Base-by-base conservation (phyloP, 257 asterid species). In the Capsicum baccatum region DNA sequence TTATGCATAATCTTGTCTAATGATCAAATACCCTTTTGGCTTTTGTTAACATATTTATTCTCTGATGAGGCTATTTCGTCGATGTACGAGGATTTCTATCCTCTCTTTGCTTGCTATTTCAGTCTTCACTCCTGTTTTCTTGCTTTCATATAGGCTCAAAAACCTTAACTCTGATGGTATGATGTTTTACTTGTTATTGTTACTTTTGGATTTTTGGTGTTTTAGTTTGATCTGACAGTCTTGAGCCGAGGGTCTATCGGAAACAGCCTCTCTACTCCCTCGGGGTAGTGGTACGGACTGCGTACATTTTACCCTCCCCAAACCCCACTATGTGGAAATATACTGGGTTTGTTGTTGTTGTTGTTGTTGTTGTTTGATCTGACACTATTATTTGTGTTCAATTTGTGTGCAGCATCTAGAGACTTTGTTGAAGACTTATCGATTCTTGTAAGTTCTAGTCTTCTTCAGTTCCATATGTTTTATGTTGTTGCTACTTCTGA, bases 1-100 rank as follows among this genome's bases (percentile, higher is more conserved):
- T 2, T 68, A 39, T 12, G 81, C 19, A 50, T 74, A 74, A 70
- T 50, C 60, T 21, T 50, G 81, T 74, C 0, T 13, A 9, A 74
- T 74, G 58, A 7, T 68, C 57, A 2, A 37, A n/a, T 78, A 54
- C 50, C 48, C 15, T 14, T 78, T 54, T 54, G 82, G 26, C 14
- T 78, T 26, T 5, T 8, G 48, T 35, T 54, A 14, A 14, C 84
- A 55, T 56, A 71, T n/a, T 14, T 79, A 16, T 74, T 66, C 70
- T 83, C 86, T 89, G 92, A 97, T 94, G 98, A 93, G 84, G 97
- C 87, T 83, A 13, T 13, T 50, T 87, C 94, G 91, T 58, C 90
- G 86, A 80, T 86, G 92, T 88, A 88, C 93, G 96, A 94, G 98
- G 97, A 93, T 91, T 85, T 89, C 88, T 88, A 92, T 97, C 98